These are phyloP conservation scores for Rosa multiflora DNA, from an alignment of 306 rosid species.

Conservation along the genomic window DNA sequence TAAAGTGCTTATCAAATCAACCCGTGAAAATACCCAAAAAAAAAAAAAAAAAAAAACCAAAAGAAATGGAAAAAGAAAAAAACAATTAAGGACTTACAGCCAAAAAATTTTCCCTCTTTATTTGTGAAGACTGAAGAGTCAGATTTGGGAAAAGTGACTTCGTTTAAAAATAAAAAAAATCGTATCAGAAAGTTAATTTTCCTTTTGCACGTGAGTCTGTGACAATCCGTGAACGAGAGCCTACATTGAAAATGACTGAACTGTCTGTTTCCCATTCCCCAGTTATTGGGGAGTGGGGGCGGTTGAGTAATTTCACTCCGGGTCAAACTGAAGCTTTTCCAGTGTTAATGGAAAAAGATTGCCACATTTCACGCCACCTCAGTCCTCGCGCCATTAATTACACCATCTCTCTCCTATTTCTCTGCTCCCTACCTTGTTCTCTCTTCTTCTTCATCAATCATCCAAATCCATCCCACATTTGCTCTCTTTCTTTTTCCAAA, in stretches of 20 bases:
- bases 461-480: background rate
- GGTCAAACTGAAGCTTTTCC: background rate
- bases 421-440: background rate
- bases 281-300: background rate
- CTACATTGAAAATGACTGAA: background rate
- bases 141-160: conserved; percentile 13
- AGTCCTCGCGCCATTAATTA: conserved; percentile 30
- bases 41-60: background rate
- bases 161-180: background rate
- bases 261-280: background rate
- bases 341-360: too few relatives aligned
- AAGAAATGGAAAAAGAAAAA: background rate
- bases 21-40: background rate
- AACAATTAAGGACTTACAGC: too few relatives aligned
- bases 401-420: background rate
- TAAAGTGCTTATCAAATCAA: background rate
- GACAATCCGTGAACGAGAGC: conserved; percentile 1
- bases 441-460: conserved; percentile 3
- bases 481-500: background rate
- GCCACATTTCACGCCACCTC: conserved; percentile 22
- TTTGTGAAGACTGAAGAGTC: background rate
- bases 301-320: background rate
- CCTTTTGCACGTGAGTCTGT: conserved; percentile 3
- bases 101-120: background rate
- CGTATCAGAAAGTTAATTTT: background rate